Evolutionary conservation across 176 grass and related monocot species (phyloP), one percentile per base, ranked within the genome.

Genomic region (Phoenix roebelenii): DNA sequence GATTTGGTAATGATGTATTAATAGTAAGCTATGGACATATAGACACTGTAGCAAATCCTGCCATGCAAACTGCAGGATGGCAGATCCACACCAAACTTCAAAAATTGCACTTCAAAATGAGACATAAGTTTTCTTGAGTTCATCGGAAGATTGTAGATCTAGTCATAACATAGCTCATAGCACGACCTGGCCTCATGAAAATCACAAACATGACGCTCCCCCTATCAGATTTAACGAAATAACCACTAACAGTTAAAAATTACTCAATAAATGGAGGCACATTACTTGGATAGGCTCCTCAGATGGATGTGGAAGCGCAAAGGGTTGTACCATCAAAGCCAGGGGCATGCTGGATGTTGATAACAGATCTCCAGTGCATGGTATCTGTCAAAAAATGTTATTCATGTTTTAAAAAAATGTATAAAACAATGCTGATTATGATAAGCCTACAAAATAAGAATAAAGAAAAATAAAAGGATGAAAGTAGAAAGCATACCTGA

Each of bases 241-340:
- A 53, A 1, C 4, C 35, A 7, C 15, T 10, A 6, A 29, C 28
- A 9, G 0, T 20, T 32, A 57, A 16, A 23, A 65, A 58, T 49
- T 57, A 35, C 49, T 58, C 26, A 67, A 59, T 35, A 25, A 60
- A 54, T 20, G 35, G 22, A 10, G 3, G 52, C 19, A 32, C 18
- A 25, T 56, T 82, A 89, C 89, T 76, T 95, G 89, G 56, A 95
- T 69, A 82, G 85, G 78, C 59, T 95, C 89, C 66, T 95, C 85
- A 30, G 68, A 95, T 68, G 81, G 85, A 64, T 95, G 85, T 32
- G 81, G 85, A 66, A 95, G 89, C 7, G 81, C 58, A 69, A 95
- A 80, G 14, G 89, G 89, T 66, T 95, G 89, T 44, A 95, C 89
- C 81, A 95, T 89, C 68, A 95, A 60, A 77, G 85, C 68, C 73